Base-by-base conservation (phyloP, 2,329 filamentous ascomycete species). In the Pseudocercospora pini-densiflorae region DNA sequence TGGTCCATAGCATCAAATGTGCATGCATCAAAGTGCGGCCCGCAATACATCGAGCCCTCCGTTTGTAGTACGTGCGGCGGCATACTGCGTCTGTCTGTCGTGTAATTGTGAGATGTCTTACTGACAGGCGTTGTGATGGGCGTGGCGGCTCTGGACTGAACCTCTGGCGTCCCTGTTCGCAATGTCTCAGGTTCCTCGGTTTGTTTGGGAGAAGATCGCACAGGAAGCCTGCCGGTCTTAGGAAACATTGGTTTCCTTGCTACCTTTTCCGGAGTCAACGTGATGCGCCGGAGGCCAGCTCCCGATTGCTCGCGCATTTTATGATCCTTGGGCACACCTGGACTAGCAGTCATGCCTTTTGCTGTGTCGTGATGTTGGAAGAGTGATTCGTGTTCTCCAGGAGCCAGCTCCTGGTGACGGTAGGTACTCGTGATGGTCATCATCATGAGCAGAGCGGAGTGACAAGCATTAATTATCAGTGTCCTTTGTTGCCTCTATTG, bases 11-110 rank as follows among this genome's bases (percentile, higher is more conserved):
- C 31, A n/a, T 33, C 27, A 23, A 63, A 40, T 19, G 65, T 67
- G 21, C 65, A 67, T n/a, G 65, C 61, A 27, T 67, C 61, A 23
- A 67, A 57, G 19, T 67, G 65, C 5, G 65, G 49, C 12, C 33
- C 47, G 7, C 59, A 49, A 47, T 60, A 33, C 23, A 63, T 60
- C 0, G 61, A 43, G 27, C 61, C 61, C 10, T 54, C 54, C 9
- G 61, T 63, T 16, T 14, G 23, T 21, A 58, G 47, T n/a, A 36
- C 57, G n/a, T 54, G 16, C 9, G 47, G 49, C 3, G 21, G 43
- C 6, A 57, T 49, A 14, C 59, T 45, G 21, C 58, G 59, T 27
- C 33, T 62, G n/a, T n/a, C 19, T 31, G 29, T n/a, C 29, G 47
- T n/a, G 43, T 24, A 61, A n/a, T 43, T 61, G 31, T 29, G 33